A percentile compares a stretch with the other conserved stretches of the same genome.
Evolutionary conservation across 495 filamentous ascomycete genomes (phyloP).

Genomic region (Elasticomyces elasticus): DNA sequence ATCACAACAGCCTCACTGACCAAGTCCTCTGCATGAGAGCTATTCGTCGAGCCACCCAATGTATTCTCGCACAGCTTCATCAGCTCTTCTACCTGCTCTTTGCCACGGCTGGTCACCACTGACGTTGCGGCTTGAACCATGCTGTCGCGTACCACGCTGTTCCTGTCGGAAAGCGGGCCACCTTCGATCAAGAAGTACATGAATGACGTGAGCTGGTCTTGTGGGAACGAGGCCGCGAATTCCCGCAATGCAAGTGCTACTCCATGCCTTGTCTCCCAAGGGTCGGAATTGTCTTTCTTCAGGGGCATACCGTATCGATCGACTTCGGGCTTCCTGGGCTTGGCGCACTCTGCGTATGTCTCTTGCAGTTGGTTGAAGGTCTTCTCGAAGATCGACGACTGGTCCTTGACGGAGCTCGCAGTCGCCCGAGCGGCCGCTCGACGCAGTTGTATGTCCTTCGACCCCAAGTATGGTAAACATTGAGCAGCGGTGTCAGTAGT

Average conservation of each 20-base stretch:
- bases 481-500: constrained; percentile 50
- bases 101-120: constrained; percentile 69
- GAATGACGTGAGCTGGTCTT: constrained; percentile 60
- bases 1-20: constrained; percentile 97
- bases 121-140: constrained; percentile 89
- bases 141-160: constrained; percentile 62
- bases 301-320: constrained; percentile 89
- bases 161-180: constrained; percentile 73
- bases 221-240: constrained; percentile 58
- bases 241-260: constrained; percentile 78
- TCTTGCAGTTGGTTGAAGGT: constrained; percentile 53
- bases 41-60: constrained; percentile 70
- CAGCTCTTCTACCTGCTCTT: constrained; percentile 70
- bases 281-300: constrained; percentile 73
- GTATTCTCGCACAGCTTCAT: constrained; percentile 85
- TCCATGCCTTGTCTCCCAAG: constrained; percentile 82
- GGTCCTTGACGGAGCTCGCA: constrained; percentile 55
- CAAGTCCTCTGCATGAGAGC: constrained; percentile 64
- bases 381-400: constrained; percentile 45
- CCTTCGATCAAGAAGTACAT: constrained; percentile 74
- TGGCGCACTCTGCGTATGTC: constrained; percentile 65
- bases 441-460: constrained; percentile 66
- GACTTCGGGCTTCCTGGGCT: constrained; percentile 67
- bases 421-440: constrained; percentile 74
- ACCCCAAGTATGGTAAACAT: constrained; percentile 70